These are phyloP conservation scores for Colletotrichum liriopes DNA, from an alignment of 2,329 filamentous ascomycete genomes.

Conservation along the genomic window DNA sequence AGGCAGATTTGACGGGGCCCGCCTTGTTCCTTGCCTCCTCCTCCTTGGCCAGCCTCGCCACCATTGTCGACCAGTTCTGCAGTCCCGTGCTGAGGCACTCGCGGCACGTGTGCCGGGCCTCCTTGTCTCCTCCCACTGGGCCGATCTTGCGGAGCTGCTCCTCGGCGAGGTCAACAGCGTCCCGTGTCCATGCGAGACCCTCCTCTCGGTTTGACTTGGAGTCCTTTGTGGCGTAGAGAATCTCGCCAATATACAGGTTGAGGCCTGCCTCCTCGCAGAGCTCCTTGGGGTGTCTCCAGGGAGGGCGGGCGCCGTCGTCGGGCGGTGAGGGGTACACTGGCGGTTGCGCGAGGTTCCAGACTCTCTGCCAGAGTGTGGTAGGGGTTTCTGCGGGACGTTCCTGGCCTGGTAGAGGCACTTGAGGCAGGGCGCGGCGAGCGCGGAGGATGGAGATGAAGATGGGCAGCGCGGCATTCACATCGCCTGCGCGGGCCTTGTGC, in stretches of 20 bases:
- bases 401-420: conserved; percentile 49
- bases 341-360: conserved; percentile 53
- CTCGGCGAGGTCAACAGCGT: conserved; percentile 87
- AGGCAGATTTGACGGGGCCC: conserved; percentile 48
- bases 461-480: conserved; percentile 80
- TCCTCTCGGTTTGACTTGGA: conserved; percentile 68
- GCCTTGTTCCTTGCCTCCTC: conserved; percentile 59
- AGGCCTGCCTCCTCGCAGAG: conserved; percentile 89
- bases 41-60: conserved; percentile 72
- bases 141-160: conserved; percentile 70
- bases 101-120: conserved; percentile 72
- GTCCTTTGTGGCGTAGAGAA: conserved; percentile 81
- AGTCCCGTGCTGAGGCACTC: conserved; percentile 85
- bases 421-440: conserved; percentile 76
- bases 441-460: conserved; percentile 89
- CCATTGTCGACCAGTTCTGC: conserved; percentile 88
- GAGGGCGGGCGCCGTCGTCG: conserved; percentile 77
- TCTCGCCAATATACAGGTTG: conserved; percentile 94
- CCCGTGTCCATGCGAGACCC: conserved; percentile 90
- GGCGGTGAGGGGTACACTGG: conserved; percentile 81
- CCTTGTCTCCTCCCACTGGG: conserved; percentile 11
- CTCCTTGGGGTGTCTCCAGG: conserved; percentile 75
- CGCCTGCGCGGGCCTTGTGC: conserved; percentile 80
- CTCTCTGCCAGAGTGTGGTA: conserved; percentile 28
- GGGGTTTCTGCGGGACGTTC: conserved; percentile 21